phyloP scores from a whole-genome alignment of 371 early-diverging fungal species.

The Dinochytrium kinnereticum region DNA sequence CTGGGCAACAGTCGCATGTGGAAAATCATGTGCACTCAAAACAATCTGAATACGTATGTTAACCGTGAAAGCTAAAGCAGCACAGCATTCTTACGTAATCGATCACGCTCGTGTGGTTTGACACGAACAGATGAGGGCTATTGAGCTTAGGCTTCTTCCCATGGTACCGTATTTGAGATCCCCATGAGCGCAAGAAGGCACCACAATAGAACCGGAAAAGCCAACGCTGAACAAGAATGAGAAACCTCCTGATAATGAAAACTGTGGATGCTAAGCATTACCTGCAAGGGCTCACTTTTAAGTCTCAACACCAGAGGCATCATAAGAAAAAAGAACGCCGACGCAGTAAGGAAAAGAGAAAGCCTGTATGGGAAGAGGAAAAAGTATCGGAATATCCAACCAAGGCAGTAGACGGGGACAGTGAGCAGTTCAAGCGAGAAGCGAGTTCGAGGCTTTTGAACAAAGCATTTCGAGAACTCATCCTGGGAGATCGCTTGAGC shows the following conservation, averaged over 20 bases:
- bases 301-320: constrained; percentile 49
- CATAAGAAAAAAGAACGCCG: constrained; percentile 44
- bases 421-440: constrained; percentile 43
- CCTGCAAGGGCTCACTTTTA: constrained; percentile 44
- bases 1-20: constrained; percentile 80
- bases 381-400: constrained; percentile 46
- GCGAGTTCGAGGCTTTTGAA: constrained; percentile 47
- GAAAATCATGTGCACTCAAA: constrained; percentile 71
- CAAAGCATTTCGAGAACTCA: constrained; percentile 56
- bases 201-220: constrained; percentile 67
- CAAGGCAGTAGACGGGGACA: constrained; percentile 30
- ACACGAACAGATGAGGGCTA: constrained; percentile 70
- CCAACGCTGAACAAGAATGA: constrained; percentile 44
- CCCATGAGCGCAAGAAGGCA: constrained; percentile 66
- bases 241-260: background rate
- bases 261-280: too few relatives aligned
- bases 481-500: constrained; percentile 57
- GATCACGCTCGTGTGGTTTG: constrained; percentile 84
- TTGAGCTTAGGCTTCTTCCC: constrained; percentile 65
- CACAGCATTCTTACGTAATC: constrained; percentile 60
- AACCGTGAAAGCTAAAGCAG: background rate
- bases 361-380: constrained; percentile 52
- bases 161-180: constrained; percentile 62
- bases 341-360: constrained; percentile 39
- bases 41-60: constrained; percentile 50